Conservation (phyloP, 106 monocot genomes). For the Hemerocallis citrina region DNA sequence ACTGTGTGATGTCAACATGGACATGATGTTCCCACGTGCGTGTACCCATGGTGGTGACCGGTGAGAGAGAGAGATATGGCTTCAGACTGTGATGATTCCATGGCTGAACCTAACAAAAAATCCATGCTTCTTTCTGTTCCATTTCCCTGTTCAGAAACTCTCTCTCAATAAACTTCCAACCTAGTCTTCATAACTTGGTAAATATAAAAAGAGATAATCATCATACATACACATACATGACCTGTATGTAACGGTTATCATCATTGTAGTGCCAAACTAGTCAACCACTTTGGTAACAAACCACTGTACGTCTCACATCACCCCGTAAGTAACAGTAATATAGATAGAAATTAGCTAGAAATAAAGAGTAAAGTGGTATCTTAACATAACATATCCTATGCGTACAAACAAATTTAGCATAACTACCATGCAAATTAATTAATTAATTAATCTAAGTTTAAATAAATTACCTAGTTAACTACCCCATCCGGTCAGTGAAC, state of each 20-base stretch:
- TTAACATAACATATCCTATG: too few species aligned
- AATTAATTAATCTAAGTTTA: not conserved
- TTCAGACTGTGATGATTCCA: not conserved
- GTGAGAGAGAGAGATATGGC: not conserved
- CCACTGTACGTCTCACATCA: constrained; percentile 7
- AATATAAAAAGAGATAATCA: not conserved
- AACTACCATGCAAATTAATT: not conserved
- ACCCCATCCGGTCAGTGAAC: not conserved
- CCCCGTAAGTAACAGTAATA: not conserved
- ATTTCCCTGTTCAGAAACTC: constrained; percentile 9
- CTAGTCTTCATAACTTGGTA: constrained; percentile 12
- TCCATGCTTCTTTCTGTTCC: not conserved
- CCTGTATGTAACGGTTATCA: constrained; percentile 15
- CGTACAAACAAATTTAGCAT: too few species aligned
- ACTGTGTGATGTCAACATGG: constrained; percentile 9
- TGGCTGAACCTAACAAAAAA: too few species aligned
- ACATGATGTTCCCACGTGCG: constrained; percentile 9
- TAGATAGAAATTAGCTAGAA: not conserved
- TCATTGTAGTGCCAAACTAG: constrained; percentile 12
- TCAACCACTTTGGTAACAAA: constrained; percentile 33
- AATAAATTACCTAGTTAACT: not conserved
- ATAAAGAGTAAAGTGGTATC: too few species aligned
- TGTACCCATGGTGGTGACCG: not conserved
- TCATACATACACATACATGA: not conserved
- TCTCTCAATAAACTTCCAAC: constrained; percentile 16